Evolutionary conservation across 306 rosid species (phyloP), one percentile per base, ranked within the genome.

Genomic region (Arachis stenosperma): DNA sequence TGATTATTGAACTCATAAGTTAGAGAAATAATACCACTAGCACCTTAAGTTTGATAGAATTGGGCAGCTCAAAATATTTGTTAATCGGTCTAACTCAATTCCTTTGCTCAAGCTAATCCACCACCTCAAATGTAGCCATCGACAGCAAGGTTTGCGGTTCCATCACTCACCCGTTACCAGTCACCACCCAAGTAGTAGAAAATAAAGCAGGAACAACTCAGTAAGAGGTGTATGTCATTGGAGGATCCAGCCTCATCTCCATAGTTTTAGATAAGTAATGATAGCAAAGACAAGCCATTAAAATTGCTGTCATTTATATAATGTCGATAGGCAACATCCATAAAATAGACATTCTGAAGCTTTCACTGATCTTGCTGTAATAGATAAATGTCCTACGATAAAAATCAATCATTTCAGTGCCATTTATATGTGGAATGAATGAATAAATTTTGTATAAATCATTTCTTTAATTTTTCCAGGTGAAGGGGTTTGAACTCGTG

Each of bases 141-240:
- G 69, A 47, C 64, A 22, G 44, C 14, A 63, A 30, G 58, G 42
- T 56, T 72, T 61, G 43, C 65, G 77, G 51, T 61, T 44, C 53
- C 27, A 47, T 61, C 55, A 63, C 59, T 59, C 59, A 50, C 36
- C 6, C 15, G 12, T 51, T 60, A 70, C 11, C 14, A 9, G 47
- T 33, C 30, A 64, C 51, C 8, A 13, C 51, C 44, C 58, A 65
- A 44, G 43, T 50, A 46, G 8, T 67, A 66, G 57, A 64, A 64
- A 74, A 46, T 43, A 1, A 60, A 30, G 41, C 9, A 50, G 42
- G 57, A 52, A 37, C 47, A 40, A 55, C 61, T 48, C 73, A 46
- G 55, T 22, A 22, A 22, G 27, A 22, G 27, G 27, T 22, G 27
- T 22, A 22, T 22, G 27, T 22, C 27, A 22, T 42, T 17, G 27